Evolutionary conservation across 306 rosid genomes (phyloP), one percentile per base, ranked within the genome.

Genomic region (Leucaena leucocephala): DNA sequence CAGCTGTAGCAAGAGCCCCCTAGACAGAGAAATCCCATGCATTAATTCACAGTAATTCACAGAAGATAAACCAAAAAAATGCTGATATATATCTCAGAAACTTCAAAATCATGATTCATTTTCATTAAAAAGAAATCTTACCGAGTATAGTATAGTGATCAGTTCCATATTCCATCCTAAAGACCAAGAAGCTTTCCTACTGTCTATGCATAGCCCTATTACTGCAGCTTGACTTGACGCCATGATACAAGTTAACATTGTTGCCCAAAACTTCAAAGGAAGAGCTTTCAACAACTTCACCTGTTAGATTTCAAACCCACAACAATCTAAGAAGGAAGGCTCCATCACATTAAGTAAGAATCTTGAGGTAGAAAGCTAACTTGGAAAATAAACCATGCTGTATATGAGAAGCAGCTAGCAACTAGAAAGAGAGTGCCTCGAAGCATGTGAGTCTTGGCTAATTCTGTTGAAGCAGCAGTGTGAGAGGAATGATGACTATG

Each of bases 1-100:
- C 88, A 45, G 93, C 94, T 0, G 93, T 80, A 8, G 87, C 82
- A 13, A 91, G 59, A 69, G 84, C 80, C 50, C 97, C 98, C 97
- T 93, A 42, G 38, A 76, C 21, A 69, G 49, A 77, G 11, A 33
- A 70, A 55, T 40, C 49, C 1, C 22, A 66, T 65, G 64, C 35
- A 36, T 48, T 19, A 39, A n/a, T 40, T 22, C 6, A 14, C 3
- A 45, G 21, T 44, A 11, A 46, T 27, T 49, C 4, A 3, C 5
- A 3, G 0, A n/a, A 15, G 55, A 49, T 15, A 5, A 46, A 40
- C 14, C 8, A 5, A 52, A 39, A 66, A 7, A 38, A 35, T 8
- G 21, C 0, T 0, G 2, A n/a, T 27, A n/a, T 27, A n/a, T 66
- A 0, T 36, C 9, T 15, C 19, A 34, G 11, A 4, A 19, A 2